Evolutionary conservation across 2,329 filamentous ascomycete species (phyloP).

Genomic region (Trichoderma pleuroti): DNA sequence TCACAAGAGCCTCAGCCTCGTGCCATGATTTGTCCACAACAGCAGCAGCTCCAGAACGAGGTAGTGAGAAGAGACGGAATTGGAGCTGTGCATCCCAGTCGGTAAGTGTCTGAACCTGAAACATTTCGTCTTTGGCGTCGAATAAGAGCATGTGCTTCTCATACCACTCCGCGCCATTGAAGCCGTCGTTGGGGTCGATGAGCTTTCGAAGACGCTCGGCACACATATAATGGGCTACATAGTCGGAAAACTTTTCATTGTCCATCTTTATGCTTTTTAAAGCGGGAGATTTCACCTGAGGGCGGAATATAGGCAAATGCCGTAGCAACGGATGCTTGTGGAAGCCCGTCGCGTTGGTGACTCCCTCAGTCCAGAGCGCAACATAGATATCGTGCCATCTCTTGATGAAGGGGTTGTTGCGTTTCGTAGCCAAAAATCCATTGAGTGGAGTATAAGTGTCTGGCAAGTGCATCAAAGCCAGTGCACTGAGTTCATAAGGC

Average conservation of each 20-base stretch:
- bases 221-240: conserved; percentile 32
- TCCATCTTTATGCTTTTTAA: conserved; percentile 7
- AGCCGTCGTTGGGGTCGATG: conserved; percentile 33
- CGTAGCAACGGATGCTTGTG: conserved; percentile 31
- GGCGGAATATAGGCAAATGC: background rate
- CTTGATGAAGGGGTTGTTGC: conserved; percentile 42
- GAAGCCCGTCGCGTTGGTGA: conserved; percentile 30
- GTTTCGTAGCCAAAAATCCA: conserved; percentile 42
- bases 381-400: conserved; percentile 40
- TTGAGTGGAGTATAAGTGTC: conserved; percentile 30
- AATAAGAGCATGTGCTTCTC: conserved; percentile 32
- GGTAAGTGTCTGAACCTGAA: conserved; percentile 5
- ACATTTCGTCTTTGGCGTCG: conserved; percentile 20
- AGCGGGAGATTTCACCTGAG: background rate
- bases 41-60: conserved; percentile 24
- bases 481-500: conserved; percentile 29
- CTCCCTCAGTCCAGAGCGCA: conserved; percentile 35
- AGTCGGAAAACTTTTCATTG: conserved; percentile 25
- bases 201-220: conserved; percentile 32
- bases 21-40: conserved; percentile 21
- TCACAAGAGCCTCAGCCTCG: conserved; percentile 27
- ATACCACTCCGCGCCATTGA: conserved; percentile 34
- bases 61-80: conserved; percentile 24
- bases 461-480: background rate
- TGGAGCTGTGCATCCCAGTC: conserved; percentile 19